A percentile compares a stretch with the other conserved stretches of the same genome.
These are phyloP conservation scores for Biscogniauxia marginata DNA, from an alignment of 2,329 filamentous ascomycete species.

Conservation along the genomic window DNA sequence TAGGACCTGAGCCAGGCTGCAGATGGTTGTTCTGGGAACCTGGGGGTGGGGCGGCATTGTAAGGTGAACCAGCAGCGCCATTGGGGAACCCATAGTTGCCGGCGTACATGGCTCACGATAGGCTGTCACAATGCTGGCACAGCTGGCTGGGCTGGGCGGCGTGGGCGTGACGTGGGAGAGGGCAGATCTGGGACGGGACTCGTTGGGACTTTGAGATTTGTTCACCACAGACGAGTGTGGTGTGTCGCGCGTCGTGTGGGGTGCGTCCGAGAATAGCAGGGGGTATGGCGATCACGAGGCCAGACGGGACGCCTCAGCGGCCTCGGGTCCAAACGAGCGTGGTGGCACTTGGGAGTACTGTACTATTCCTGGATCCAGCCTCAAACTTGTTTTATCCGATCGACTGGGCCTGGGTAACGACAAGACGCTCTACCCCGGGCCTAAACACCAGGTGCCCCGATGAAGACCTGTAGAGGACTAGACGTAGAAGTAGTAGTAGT, in stretches of 20 bases:
- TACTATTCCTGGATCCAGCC: slow-evolving; percentile 6
- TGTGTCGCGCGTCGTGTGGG: slow-evolving; percentile 32
- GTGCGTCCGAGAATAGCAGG: slow-evolving; percentile 27
- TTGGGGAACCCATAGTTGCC: slow-evolving; percentile 55
- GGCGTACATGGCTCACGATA: slow-evolving; percentile 51
- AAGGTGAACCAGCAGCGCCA: slow-evolving; percentile 48
- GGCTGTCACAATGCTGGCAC: slow-evolving; percentile 29
- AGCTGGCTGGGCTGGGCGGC: slow-evolving; percentile 32
- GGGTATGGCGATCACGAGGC: slow-evolving; percentile 29
- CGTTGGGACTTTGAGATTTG: slow-evolving; percentile 22
- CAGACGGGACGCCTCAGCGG: slow-evolving; percentile 14
- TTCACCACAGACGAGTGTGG: slow-evolving; percentile 23
- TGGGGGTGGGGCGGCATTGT: slow-evolving; percentile 47
- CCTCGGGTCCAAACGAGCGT: slow-evolving; percentile 16
- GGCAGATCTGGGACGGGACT: slow-evolving; percentile 30
- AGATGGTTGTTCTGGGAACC: slow-evolving; percentile 44
- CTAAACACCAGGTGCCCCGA: no score
- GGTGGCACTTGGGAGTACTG: slow-evolving; percentile 12
- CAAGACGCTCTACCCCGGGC: not conserved
- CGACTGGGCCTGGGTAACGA: slow-evolving; percentile 6
- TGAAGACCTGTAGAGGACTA: no score
- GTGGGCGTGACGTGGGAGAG: slow-evolving; percentile 13
- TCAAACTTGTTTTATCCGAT: slow-evolving; percentile 10
- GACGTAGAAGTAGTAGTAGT: no score
- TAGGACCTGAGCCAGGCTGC: slow-evolving; percentile 41